A percentile compares a stretch with the other conserved stretches of the same genome.
Conservation (phyloP, 225 moss, liverwort and hornwort genomes). For the Bryoerythrophyllum caledonicum region DNA sequence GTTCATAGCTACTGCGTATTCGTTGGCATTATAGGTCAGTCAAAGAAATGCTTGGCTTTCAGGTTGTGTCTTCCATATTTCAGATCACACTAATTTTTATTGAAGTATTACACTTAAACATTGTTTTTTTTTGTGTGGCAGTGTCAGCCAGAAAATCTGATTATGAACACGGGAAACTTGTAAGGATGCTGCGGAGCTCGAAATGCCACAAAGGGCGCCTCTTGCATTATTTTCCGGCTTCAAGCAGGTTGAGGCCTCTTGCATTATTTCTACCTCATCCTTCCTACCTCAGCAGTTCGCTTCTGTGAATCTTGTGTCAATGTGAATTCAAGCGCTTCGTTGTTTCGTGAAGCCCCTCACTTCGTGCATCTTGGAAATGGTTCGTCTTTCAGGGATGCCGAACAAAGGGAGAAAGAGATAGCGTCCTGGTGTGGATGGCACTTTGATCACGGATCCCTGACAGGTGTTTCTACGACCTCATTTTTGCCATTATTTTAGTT, state of each 20-base stretch:
- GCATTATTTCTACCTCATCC: neutral
- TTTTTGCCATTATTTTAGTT: neutral
- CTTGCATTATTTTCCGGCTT: constrained; percentile 85
- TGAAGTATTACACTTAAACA: neutral
- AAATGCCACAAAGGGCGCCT: constrained; percentile 91
- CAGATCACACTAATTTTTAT: neutral
- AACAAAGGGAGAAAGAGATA: constrained; percentile 42
- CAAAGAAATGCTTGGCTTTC: constrained; percentile 7
- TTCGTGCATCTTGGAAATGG: constrained; percentile 1
- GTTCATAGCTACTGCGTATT: neutral
- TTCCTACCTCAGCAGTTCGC: constrained; percentile 15
- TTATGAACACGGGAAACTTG: constrained; percentile 56
- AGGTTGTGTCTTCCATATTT: constrained; percentile 14
- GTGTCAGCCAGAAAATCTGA: constrained; percentile 47
- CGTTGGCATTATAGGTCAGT: neutral
- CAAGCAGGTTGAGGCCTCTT: constrained; percentile 44
- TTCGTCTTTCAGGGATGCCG: constrained; percentile 35
- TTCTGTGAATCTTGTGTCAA: constrained; percentile 7
- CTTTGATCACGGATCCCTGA: constrained; percentile 89
- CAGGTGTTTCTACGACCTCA: constrained; percentile 47
- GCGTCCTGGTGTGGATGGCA: constrained; percentile 99
- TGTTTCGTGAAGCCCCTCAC: neutral
- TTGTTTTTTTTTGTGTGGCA: constrained; percentile 27
- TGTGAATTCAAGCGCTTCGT: constrained; percentile 2
- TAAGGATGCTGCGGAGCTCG: constrained; percentile 65